Evolutionary conservation across 306 rosid species (phyloP).

Genomic region (Dryas alaskensis): DNA sequence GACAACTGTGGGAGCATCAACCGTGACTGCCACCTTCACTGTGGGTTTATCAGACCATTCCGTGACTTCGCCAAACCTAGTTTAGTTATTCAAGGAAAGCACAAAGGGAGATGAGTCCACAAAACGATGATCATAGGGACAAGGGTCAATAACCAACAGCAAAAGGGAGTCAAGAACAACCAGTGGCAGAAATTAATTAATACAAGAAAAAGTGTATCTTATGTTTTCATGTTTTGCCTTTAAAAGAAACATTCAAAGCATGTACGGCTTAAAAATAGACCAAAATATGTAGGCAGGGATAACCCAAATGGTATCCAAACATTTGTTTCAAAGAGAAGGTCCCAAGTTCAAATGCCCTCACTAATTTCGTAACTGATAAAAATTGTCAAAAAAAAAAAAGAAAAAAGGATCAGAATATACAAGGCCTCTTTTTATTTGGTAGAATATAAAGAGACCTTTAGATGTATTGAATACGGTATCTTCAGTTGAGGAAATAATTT

Average conservation of each 20-base stretch:
- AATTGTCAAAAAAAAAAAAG: no score
- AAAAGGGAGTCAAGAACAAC: no score
- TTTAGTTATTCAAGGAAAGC: slow-evolving; percentile 15
- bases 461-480: no score
- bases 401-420: not conserved
- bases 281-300: no score
- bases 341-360: not conserved
- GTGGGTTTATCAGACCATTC: slow-evolving; percentile 82
- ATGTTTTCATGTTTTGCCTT: not conserved
- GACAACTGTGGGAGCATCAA: slow-evolving; percentile 63
- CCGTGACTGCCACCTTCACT: slow-evolving; percentile 90
- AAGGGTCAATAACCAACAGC: not conserved
- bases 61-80: slow-evolving; percentile 75
- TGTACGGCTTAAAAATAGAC: not conserved
- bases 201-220: no score
- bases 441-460: not conserved
- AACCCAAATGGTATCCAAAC: not conserved
- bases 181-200: no score
- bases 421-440: not conserved
- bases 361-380: no score
- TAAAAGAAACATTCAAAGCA: not conserved
- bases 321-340: not conserved
- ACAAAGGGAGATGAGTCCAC: not conserved
- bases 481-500: no score
- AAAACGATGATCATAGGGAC: not conserved